A percentile compares a stretch with the other conserved stretches of the same genome.
phyloP scores from a whole-genome alignment of 345 rosid genomes.

The Angophora floribunda region DNA sequence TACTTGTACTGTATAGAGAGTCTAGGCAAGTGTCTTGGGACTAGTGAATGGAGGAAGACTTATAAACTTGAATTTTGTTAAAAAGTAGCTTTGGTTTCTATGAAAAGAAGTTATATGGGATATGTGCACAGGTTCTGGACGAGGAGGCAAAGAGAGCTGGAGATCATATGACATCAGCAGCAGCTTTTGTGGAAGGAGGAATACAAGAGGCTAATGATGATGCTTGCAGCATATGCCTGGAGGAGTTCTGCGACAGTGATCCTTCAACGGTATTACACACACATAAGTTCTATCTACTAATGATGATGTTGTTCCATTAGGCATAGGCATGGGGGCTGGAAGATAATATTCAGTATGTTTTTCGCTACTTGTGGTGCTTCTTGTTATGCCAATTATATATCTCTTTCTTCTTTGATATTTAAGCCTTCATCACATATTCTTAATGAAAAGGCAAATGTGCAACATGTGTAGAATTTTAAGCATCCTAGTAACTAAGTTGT shows the following conservation, averaged over 20 bases:
- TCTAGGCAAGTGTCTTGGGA: not conserved
- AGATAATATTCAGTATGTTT: not conserved
- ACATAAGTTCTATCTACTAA: not conserved
- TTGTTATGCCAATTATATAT: not conserved
- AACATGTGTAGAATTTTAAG: not conserved
- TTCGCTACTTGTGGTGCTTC: not conserved
- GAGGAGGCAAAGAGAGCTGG: conserved; percentile 23
- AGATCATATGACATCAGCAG: conserved; percentile 45
- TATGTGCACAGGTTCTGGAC: conserved; percentile 17
- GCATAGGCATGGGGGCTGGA: not conserved
- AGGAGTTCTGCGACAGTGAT: conserved; percentile 50
- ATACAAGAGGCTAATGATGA: conserved; percentile 63
- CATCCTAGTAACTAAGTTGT: not conserved
- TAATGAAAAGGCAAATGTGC: not conserved
- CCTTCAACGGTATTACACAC: conserved; percentile 46
- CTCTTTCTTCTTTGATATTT: not conserved
- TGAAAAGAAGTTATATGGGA: not conserved
- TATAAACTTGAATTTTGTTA: not conserved
- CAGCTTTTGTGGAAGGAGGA: conserved; percentile 74
- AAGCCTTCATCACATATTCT: not conserved
- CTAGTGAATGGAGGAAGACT: not conserved
- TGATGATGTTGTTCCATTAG: not conserved
- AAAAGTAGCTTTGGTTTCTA: not conserved
- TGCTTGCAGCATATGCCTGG: conserved; percentile 77
- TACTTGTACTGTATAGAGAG: not conserved